Evolutionary conservation across 352 stramenopile genomes (phyloP), one percentile per base, ranked within the genome.

Genomic region (Pythium graminicola): DNA sequence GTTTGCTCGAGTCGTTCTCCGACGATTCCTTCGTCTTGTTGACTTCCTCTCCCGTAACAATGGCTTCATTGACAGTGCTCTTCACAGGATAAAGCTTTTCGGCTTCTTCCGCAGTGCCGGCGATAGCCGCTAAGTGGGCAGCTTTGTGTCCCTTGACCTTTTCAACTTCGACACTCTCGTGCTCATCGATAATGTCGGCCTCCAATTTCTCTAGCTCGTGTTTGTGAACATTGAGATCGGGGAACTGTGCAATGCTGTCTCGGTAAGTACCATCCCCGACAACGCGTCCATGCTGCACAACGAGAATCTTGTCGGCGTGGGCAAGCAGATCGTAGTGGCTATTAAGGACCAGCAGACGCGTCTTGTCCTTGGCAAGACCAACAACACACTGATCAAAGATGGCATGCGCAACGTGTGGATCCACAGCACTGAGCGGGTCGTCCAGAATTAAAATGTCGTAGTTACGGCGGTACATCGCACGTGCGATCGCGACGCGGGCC

Each of bases 301-400:
- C 54, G 16, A 72, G 28, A 29, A 70, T 67, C 41, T 67, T 53
- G 51, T 69, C 61, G 9, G 61, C 61, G 46, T 64, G 61, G 6
- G 28, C 23, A 4, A 69, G 35, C 46, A 72, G 38, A 20, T 69
- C 54, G 32, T 69, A 69, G 52, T 71, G 58, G 32, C 58, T 67
- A 54, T 71, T 67, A 14, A 90, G 96, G 6, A 95, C 90, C 10
- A 97, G 70, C 40, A 97, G 50, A 3, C 95, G 72, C 11, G 76
- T 89, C 51, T 73, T 73, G 48, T 43, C 16, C 33, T 56, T 50
- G 13, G 57, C 57, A 6, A 70, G 28, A 6, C 57, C 50, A 0
- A 65, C 39, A 22, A 81, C 65, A 32, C 67, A 67, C 11, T 76
- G 50, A 22, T 67, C 38, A 54, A 79, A 79, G 23, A 79, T 69